Evolutionary conservation across 768 basidiomycete genomes (phyloP).

Genomic region (Phlegmacium glaucopus): DNA sequence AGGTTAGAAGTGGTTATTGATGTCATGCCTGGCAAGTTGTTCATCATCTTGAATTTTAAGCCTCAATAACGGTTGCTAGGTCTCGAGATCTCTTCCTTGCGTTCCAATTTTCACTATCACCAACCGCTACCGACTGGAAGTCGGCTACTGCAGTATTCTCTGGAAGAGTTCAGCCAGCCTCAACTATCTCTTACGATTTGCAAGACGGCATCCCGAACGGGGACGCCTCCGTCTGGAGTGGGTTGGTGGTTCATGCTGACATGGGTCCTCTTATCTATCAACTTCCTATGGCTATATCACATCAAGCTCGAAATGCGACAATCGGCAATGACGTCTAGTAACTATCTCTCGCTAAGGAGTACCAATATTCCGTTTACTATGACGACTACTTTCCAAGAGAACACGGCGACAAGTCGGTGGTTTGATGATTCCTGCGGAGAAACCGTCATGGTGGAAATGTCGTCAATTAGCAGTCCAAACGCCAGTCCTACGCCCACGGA

Average conservation of each 20-base stretch:
- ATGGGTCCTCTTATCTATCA: constrained; percentile 27
- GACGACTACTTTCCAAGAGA: constrained; percentile 36
- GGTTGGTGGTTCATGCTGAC: constrained; percentile 21
- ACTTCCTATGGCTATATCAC: constrained; percentile 22
- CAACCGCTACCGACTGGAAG: constrained; percentile 36
- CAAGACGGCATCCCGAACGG: constrained; percentile 10
- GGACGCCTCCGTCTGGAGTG: constrained; percentile 11
- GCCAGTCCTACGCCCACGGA: neutral
- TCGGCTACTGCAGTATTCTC: constrained; percentile 52
- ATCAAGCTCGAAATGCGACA: constrained; percentile 25
- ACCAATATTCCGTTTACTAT: constrained; percentile 32
- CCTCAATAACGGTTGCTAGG: constrained; percentile 25
- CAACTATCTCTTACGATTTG: constrained; percentile 39
- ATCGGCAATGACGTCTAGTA: constrained; percentile 24
- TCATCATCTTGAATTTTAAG: constrained; percentile 2
- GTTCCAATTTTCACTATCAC: constrained; percentile 58
- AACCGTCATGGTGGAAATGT: constrained; percentile 3
- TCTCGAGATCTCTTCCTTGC: constrained; percentile 39
- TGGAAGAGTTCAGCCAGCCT: constrained; percentile 59
- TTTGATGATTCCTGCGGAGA: constrained; percentile 20
- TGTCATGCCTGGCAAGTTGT: constrained; percentile 44
- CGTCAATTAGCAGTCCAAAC: constrained; percentile 1
- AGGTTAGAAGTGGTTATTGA: constrained; percentile 62
- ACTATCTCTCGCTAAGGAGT: constrained; percentile 18
- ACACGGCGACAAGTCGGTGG: constrained; percentile 20